Conservation (phyloP, 2,329 filamentous ascomycete species). For the Calonectria montana region DNA sequence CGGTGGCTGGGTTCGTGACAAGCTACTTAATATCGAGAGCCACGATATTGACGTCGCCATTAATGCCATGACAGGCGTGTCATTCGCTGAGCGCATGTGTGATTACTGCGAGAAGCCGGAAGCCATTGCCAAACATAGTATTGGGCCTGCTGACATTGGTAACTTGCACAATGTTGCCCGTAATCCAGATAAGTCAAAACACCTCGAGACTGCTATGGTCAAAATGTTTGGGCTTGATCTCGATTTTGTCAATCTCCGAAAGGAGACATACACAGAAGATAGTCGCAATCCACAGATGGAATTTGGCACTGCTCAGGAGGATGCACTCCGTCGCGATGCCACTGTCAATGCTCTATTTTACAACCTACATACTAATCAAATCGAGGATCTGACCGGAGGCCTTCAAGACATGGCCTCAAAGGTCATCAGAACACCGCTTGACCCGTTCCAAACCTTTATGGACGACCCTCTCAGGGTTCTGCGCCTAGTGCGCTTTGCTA, state of each 20-base stretch:
- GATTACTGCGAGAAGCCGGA: conserved; percentile 73
- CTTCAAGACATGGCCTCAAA: conserved; percentile 77
- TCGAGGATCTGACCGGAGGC: conserved; percentile 90
- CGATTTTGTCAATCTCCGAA: conserved; percentile 93
- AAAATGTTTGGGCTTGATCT: conserved; percentile 88
- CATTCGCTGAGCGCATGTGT: conserved; percentile 77
- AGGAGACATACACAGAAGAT: conserved; percentile 90
- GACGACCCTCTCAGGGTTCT: conserved; percentile 92
- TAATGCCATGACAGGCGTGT: conserved; percentile 84
- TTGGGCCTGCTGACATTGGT: conserved; percentile 71
- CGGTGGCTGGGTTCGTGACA: conserved; percentile 90
- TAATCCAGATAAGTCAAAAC: conserved; percentile 97
- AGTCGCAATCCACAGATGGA: conserved; percentile 93
- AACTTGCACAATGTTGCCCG: conserved; percentile 88
- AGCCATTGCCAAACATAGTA: conserved; percentile 70
- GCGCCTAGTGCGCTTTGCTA: conserved; percentile 89
- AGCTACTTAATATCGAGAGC: conserved; percentile 77
- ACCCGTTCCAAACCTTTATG: conserved; percentile 91
- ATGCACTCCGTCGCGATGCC: conserved; percentile 89
- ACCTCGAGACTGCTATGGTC: conserved; percentile 91
- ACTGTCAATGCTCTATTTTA: conserved; percentile 97
- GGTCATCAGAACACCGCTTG: conserved; percentile 86
- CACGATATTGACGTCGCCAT: conserved; percentile 89
- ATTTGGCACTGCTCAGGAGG: conserved; percentile 91
- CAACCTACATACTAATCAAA: conserved; percentile 80